Evolutionary conservation across 2,329 filamentous ascomycete genomes (phyloP), one percentile per base, ranked within the genome.

Genomic region (Neofusicoccum sp.): DNA sequence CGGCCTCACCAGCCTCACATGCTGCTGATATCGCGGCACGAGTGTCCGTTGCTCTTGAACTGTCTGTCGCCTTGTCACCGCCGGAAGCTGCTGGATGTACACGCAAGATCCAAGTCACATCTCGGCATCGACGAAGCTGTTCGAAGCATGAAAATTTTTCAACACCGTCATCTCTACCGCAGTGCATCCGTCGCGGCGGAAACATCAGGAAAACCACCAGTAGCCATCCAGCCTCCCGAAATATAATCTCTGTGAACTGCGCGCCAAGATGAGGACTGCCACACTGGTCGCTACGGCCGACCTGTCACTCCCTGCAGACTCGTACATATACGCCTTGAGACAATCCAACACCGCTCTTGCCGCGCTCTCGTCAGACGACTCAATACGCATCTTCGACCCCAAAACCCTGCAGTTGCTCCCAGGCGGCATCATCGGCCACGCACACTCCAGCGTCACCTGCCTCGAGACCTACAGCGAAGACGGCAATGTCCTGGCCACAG

Each of bases 341-440:
- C 73, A 71, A 63, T 65, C 64, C 1, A 68, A 66, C 38, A 68
- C 71, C 36, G 66, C 70, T 4, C 78, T 89, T 41, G 85, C 84
- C 1, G 81, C 84, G 14, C 88, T 89, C 61, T 84, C 86, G 3
- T 90, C 89, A 0, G 87, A 91, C 75, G 85, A 90, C 73, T 82
- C 79, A n/a, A 78, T 93, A 20, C 82, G 84, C 30, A 75, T 90
- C 16, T 82, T 92, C 65, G 82, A 89, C 70, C 82, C 87, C 0
- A 65, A 76, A 1, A 81, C 79, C 26, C 77, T 92, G 26, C 78
- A 79, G 58, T 70, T 78, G 3, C 79, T 83, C 0, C 48, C 57
- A 14, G 80, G 83, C 3, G 65, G 81, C 28, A 75, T 76, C 7
- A 75, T 85, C 49, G 70, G 72, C 36, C 83, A 82, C 8, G 77